Base-by-base conservation (phyloP, 169 alveolate genomes). In the Plasmodium reichenowi region DNA sequence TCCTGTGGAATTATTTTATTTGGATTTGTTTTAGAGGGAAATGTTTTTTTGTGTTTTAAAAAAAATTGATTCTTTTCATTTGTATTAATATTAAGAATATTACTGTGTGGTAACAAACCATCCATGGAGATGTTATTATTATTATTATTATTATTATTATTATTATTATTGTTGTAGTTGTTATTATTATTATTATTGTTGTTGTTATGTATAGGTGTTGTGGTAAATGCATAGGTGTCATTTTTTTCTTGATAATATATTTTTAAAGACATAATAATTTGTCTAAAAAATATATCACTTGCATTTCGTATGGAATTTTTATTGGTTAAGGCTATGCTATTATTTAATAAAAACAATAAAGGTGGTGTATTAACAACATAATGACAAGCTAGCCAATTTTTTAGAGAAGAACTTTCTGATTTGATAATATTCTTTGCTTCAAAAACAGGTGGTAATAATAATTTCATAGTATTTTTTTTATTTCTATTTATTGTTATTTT, bases 291-390 rank as follows among this genome's bases (percentile, higher is more conserved):
- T 2, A 94, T 64, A 50, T 88, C 90, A 20, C 94, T 71, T 50
- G 78, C 93, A 70, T 74, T 90, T 52, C 90, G 87, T n/a, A 94
- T 83, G 0, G 95, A 78, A 48, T 88, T 88, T 87, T 93, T 92
- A 75, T 91, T 91, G 0, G 89, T 88, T 56, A 94, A 75, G 4
- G 93, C 88, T 7, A 94, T 91, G 26, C 93, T 92, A 80, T 88
- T 88, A 70, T 94, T 92, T 67, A 92, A 24, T 64, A 94, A 89
- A 50, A 94, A 88, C 13, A 94, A 63, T 47, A 88, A 88, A 9
- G 96, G 95, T 3, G 95, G 94, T 48, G 93, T 85, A 72, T 94
- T 94, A 32, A 94, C 94, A 59, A 92, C 94, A 74, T 92, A 91
- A 64, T 94, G 94, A 58, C 93, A 86, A 52, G 94, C 95, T 63